Evolutionary conservation across 2,329 filamentous ascomycete genomes (phyloP), one percentile per base, ranked within the genome.

Genomic region (Stagonosporopsis vannaccii): DNA sequence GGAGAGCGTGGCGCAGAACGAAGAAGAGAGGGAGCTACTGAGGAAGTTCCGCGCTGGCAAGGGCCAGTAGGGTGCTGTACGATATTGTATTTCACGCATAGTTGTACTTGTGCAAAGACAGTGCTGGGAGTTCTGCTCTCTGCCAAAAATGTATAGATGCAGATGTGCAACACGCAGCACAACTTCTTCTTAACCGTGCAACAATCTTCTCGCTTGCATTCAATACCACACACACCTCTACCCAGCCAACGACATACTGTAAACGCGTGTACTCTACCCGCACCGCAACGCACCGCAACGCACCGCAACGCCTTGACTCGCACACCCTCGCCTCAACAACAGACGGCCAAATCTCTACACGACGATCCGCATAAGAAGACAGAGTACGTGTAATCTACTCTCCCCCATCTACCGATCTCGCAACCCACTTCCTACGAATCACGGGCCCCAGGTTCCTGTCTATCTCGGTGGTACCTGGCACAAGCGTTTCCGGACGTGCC

Each of bases 11-110:
- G 72, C 71, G 25, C 61, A 60, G 53, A 67, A 67, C 42, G 72
- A 71, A 3, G 72, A 73, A 51, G 73, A 75, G 60, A 65, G 56
- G 50, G 71, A 75, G 48, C 11, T 71, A 17, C 57, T 77, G 66
- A 66, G 71, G 60, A 65, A 60, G 51, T 73, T 72, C 49, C 67
- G 75, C 53, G 68, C 60, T 8, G 54, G 61, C 25, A 66, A 59
- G 44, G 46, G 23, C 17, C 47, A 54, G 40, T 43, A 48, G 23
- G 1, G 23, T 17, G 32, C 20, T 37, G 44, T 33, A 33, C 35
- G 8, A 20, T 37, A 17, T 11, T 37, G 23, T 20, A 20, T 20
- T 25, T 15, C 20, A 15, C 19, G 13, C 17, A 20, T 37, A 2
- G 19, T 2, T 22, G 35, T 13, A 37, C 8, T 8, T 36, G 33